Evolutionary conservation across 257 asterid species (phyloP).

Genomic region (Lavandula angustifolia): DNA sequence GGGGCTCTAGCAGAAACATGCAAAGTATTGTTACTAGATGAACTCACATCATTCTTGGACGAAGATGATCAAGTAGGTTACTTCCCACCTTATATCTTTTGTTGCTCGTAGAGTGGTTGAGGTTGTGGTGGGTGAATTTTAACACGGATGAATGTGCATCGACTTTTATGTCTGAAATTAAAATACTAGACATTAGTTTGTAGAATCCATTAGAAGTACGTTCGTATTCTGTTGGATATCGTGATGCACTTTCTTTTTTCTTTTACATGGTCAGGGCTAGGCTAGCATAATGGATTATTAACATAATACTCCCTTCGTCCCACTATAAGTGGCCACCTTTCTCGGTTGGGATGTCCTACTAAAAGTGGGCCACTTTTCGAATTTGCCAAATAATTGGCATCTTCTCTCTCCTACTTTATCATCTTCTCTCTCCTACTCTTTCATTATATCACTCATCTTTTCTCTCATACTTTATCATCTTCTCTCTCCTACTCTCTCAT

Average conservation of each 20-base stretch:
- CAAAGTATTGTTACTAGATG: conserved; percentile 86
- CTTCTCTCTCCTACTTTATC: too few species aligned
- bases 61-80: conserved; percentile 82
- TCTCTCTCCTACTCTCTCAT: too few species aligned
- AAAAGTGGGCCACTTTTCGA: too few species aligned
- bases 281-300: neutral
- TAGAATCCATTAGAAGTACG: neutral
- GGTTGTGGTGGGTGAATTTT: too few species aligned
- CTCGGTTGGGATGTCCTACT: too few species aligned
- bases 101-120: conserved; percentile 8
- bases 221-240: neutral
- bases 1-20: conserved; percentile 98
- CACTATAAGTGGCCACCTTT: neutral
- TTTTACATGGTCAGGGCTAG: neutral
- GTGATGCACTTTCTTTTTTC: neutral
- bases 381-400: too few species aligned
- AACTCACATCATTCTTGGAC: conserved; percentile 94
- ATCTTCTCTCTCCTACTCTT: too few species aligned
- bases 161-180: too few species aligned
- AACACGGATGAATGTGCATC: neutral
- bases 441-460: too few species aligned
- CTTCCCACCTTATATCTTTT: neutral
- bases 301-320: neutral
- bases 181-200: too few species aligned
- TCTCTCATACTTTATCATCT: too few species aligned